Conservation (phyloP, 352 stramenopile species). For the Thalassiosira oceanica region DNA sequence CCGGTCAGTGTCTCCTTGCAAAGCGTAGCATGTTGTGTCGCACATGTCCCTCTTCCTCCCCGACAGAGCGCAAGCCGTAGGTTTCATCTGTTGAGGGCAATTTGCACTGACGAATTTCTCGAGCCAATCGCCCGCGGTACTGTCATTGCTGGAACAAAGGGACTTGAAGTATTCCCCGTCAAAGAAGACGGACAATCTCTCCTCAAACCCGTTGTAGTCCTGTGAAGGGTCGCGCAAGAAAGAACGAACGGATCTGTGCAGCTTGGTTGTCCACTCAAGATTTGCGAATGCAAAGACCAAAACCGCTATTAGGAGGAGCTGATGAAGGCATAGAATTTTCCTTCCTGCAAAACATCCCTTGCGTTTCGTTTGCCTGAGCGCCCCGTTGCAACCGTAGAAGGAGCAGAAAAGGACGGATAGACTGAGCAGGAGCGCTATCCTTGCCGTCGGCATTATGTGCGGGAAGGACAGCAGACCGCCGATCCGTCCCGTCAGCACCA, state of each 20-base stretch:
- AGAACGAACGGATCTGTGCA: constrained; percentile 9
- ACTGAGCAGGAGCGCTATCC: constrained; percentile 13
- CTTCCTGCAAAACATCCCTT: constrained; percentile 27
- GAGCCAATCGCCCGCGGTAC: constrained; percentile 8
- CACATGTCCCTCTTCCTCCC: constrained; percentile 16
- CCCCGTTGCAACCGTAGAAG: constrained; percentile 34
- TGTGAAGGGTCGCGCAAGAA: too few species aligned
- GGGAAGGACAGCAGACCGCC: constrained; percentile 19
- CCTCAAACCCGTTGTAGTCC: constrained; percentile 40
- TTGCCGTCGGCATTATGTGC: constrained; percentile 3
- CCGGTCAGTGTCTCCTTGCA: background rate
- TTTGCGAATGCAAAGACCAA: constrained; percentile 22
- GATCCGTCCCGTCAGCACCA: constrained; percentile 15
- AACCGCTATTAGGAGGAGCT: constrained; percentile 19
- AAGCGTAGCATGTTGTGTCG: constrained; percentile 12
- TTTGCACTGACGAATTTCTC: constrained; percentile 21
- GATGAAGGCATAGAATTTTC: constrained; percentile 33
- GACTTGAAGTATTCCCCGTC: constrained; percentile 39
- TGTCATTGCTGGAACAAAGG: constrained; percentile 24
- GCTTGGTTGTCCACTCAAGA: constrained; percentile 18
- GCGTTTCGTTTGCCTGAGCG: constrained; percentile 22
- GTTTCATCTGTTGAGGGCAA: constrained; percentile 30
- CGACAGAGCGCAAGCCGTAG: constrained; percentile 2
- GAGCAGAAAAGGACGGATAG: constrained; percentile 16
- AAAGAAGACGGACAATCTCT: constrained; percentile 14